Base-by-base conservation (phyloP, 805 yeast species). In the Lipomyces orientalis region DNA sequence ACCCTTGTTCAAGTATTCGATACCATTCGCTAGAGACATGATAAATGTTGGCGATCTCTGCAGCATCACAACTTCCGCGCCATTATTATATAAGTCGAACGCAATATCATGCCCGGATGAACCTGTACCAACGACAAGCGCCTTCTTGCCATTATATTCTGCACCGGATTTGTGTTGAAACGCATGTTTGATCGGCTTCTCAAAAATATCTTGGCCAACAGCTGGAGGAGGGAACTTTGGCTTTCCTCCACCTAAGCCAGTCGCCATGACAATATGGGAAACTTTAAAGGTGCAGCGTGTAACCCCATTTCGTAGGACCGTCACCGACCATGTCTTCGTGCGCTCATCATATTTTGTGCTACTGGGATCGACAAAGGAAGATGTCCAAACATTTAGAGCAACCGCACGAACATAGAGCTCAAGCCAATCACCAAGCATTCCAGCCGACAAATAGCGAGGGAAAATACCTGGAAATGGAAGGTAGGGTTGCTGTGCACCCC, bases 41-140 rank as follows among this genome's bases (percentile, higher is more conserved):
- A 58, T 25, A 31, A 22, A 58, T 2, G 61, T 58, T 6, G 54
- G 57, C 19, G 64, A 51, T 5, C 64, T 60, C 64, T 60, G 64
- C 29, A 60, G 64, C 49, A 60, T 6, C 5, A 46, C 33, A 10
- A 60, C 64, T 2, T 60, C 37, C 2, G 33, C 33, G 9, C 64
- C 64, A 33, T 34, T 22, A 25, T 34, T 22, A 8, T 37, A 34
- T 29, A 22, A 29, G 19, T 60, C 64, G 22, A 51, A 37, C n/a
- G 64, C 57, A 22, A 34, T 60, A 25, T 60, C 64, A 34, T 19
- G 33, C 12, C 64, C 64, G 2, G 64, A 60, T 16, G 64, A 60
- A 7, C 35, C 22, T 4, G 64, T 35, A 5, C 64, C 64, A n/a
- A 60, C 64, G n/a, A 60, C 64, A 12, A 19, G 43, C 12, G 33